Conservation (phyloP, 768 basidiomycete genomes). For the Phanerochaete sordida region DNA sequence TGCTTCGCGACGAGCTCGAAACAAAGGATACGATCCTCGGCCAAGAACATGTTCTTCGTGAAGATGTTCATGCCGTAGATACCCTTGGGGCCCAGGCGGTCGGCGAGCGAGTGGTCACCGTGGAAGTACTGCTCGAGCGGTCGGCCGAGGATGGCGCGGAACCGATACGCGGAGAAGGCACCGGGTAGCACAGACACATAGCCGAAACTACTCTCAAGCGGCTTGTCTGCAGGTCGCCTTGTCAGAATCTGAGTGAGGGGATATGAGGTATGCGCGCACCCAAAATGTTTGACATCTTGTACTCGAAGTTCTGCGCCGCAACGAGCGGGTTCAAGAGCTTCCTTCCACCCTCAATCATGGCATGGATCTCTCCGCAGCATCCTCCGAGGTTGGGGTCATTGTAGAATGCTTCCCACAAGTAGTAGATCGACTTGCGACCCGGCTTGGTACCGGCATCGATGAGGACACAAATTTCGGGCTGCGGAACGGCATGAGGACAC, state of each 20-base stretch:
- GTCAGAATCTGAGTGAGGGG: background rate
- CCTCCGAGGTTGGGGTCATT: constrained; percentile 77
- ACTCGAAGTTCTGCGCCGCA: constrained; percentile 96
- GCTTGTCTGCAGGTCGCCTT: constrained; percentile 60
- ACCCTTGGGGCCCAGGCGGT: constrained; percentile 89
- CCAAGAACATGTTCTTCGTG: constrained; percentile 89
- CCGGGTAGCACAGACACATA: constrained; percentile 95
- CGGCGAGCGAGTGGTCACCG: constrained; percentile 86
- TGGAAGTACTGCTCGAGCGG: constrained; percentile 87
- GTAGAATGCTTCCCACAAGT: constrained; percentile 92
- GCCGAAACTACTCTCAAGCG: constrained; percentile 92
- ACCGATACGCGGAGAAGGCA: constrained; percentile 97
- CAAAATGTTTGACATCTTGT: constrained; percentile 98
- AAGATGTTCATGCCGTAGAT: constrained; percentile 97
- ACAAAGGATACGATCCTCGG: constrained; percentile 95
- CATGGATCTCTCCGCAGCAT: constrained; percentile 93
- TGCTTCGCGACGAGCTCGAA: constrained; percentile 95
- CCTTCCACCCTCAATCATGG: constrained; percentile 91
- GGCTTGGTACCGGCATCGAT: constrained; percentile 97
- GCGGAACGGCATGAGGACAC: constrained; percentile 7
- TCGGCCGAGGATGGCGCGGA: constrained; percentile 83
- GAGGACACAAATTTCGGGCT: constrained; percentile 91
- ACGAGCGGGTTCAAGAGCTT: constrained; percentile 91
- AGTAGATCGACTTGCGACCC: constrained; percentile 93
- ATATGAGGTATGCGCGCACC: constrained; percentile 36